Conservation (phyloP, 1,284 basidiomycete species). For the Cryptococcus sp. region DNA sequence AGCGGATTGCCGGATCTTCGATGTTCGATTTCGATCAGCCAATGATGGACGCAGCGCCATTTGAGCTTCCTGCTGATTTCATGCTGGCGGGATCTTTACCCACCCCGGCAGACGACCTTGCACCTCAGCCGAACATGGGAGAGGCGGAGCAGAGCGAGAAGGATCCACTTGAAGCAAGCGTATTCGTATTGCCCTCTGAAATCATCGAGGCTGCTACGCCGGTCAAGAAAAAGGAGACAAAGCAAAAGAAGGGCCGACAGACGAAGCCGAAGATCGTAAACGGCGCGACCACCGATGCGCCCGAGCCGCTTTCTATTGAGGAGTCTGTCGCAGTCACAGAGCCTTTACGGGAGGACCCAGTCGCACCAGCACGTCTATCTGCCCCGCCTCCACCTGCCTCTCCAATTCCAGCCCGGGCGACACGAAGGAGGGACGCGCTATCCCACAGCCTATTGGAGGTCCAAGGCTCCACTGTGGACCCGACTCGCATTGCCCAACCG, state of each 20-base stretch:
- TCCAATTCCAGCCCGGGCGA: no score
- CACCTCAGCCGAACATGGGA: neutral
- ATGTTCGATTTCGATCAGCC: neutral
- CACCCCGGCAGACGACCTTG: no score
- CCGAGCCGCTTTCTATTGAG: no score
- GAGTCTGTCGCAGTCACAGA: no score
- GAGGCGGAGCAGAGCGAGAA: neutral
- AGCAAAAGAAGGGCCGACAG: neutral
- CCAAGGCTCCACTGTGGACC: no score
- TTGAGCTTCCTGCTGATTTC: neutral
- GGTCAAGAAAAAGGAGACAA: neutral
- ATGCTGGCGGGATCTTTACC: neutral
- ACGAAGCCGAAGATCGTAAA: neutral
- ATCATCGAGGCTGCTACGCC: constrained; percentile 2
- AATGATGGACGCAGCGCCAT: neutral
- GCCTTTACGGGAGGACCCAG: no score
- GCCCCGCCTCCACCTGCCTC: no score
- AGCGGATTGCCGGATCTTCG: neutral
- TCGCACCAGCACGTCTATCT: no score
- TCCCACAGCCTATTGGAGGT: no score
- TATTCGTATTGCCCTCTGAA: constrained; percentile 7
- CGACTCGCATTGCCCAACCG: no score
- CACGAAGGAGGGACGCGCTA: no score
- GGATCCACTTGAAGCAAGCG: constrained; percentile 2
- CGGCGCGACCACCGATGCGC: neutral